These are phyloP conservation scores for Leccinum imitatum DNA, from an alignment of 768 basidiomycete species.

Conservation along the genomic window DNA sequence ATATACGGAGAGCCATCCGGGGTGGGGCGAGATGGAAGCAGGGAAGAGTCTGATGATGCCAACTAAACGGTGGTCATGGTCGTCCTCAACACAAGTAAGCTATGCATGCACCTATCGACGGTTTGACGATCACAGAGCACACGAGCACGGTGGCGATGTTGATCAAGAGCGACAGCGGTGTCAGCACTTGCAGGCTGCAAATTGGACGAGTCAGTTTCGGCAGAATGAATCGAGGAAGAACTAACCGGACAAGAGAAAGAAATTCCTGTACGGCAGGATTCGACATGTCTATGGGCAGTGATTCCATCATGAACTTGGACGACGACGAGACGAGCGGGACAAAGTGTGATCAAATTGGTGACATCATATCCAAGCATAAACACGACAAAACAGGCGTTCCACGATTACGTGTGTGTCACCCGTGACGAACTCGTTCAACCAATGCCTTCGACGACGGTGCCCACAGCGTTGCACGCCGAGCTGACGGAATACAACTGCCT, in stretches of 20 bases:
- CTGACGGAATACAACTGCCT: conserved; percentile 67
- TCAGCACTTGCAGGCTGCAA: conserved; percentile 75
- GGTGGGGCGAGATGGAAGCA: conserved; percentile 70
- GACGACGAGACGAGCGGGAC: not conserved
- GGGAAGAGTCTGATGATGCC: conserved; percentile 54
- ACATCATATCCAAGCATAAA: conserved; percentile 18
- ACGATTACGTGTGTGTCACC: not conserved
- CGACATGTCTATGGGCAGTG: conserved; percentile 55
- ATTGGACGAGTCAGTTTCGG: not conserved
- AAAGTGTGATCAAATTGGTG: not conserved
- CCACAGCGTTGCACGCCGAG: conserved; percentile 58
- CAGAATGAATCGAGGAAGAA: not conserved
- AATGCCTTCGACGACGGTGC: conserved; percentile 34
- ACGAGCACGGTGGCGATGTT: conserved; percentile 72
- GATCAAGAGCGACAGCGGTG: conserved; percentile 80
- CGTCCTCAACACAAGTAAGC: not conserved
- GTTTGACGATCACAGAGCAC: conserved; percentile 65
- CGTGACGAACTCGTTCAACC: not conserved
- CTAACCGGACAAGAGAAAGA: conserved; percentile 59
- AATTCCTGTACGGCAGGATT: conserved; percentile 66
- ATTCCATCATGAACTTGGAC: conserved; percentile 41
- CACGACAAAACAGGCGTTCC: conserved; percentile 3
- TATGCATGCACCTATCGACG: conserved; percentile 50
- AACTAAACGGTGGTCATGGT: conserved; percentile 32
- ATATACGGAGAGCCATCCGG: conserved; percentile 56